Evolutionary conservation across 352 stramenopile species (phyloP).

Genomic region (Globisporangium solare): DNA sequence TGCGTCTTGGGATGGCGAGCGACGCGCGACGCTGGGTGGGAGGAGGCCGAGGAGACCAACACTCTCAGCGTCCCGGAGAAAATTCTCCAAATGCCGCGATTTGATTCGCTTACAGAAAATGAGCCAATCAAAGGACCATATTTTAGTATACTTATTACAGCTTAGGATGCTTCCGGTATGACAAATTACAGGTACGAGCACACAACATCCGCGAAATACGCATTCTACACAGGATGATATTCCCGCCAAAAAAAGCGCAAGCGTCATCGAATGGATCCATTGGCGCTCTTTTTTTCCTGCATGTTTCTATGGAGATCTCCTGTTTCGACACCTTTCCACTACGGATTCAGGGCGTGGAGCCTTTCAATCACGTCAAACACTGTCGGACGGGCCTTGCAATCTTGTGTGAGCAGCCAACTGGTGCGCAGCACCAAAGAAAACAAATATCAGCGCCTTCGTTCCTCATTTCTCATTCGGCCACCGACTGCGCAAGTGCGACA

Average conservation of each 20-base stretch:
- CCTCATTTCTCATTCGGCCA: conserved; percentile 13
- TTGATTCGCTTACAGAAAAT: conserved; percentile 19
- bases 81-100: conserved; percentile 17
- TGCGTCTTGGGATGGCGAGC: conserved; percentile 7
- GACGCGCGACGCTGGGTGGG: background rate
- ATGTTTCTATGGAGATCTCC: conserved; percentile 5
- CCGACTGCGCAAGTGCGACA: conserved; percentile 4
- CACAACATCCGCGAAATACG: conserved; percentile 3
- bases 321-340: background rate
- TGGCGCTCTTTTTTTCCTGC: conserved; percentile 8
- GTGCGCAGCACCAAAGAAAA: conserved; percentile 2
- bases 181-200: background rate
- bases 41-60: conserved; percentile 15
- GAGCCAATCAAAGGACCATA: conserved; percentile 3
- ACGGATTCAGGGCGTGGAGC: conserved; percentile 29
- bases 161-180: background rate
- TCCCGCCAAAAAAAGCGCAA: conserved; percentile 2
- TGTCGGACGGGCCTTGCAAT: conserved; percentile 37
- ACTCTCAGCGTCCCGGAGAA: conserved; percentile 23
- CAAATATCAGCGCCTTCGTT: background rate
- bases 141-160: conserved; percentile 1
- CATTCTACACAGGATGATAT: background rate
- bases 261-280: background rate
- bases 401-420: conserved; percentile 71
- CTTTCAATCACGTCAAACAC: conserved; percentile 70